These are phyloP conservation scores for Turnera subulata DNA, from an alignment of 345 rosid species.

Conservation along the genomic window DNA sequence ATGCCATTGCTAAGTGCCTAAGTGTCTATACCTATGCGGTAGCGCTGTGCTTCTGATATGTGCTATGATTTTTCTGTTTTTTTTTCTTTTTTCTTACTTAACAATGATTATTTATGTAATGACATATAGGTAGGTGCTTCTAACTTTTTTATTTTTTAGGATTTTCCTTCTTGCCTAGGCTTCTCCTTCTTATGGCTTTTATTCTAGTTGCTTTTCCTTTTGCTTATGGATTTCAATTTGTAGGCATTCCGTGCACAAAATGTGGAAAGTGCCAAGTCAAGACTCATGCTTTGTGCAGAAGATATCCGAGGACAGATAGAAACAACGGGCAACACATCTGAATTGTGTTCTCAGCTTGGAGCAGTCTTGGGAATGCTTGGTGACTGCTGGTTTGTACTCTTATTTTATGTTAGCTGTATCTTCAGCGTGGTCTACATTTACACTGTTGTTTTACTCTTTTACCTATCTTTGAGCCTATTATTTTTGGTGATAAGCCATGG, in stretches of 20 bases:
- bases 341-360: conserved; percentile 95
- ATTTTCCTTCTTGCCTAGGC: neutral
- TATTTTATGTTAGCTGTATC: neutral
- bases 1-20: neutral
- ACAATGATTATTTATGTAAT: too few species aligned
- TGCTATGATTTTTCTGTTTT: too few species aligned
- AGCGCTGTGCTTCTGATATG: too few species aligned
- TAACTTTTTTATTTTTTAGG: neutral
- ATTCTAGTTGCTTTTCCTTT: neutral
- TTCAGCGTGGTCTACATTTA: too few species aligned
- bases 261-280: conserved; percentile 87
- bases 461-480: too few species aligned
- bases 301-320: conserved; percentile 76
- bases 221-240: conserved; percentile 10
- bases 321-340: conserved; percentile 66
- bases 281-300: conserved; percentile 72
- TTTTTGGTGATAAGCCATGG: too few species aligned
- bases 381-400: conserved; percentile 75
- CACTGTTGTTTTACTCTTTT: too few species aligned
- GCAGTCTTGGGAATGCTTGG: conserved; percentile 99
- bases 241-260: conserved; percentile 87
- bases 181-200: neutral
- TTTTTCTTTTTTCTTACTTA: too few species aligned
- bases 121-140: neutral
- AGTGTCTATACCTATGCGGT: too few species aligned